Base-by-base conservation (phyloP, 192 early-diverging fungal species). In the Podila epigama region DNA sequence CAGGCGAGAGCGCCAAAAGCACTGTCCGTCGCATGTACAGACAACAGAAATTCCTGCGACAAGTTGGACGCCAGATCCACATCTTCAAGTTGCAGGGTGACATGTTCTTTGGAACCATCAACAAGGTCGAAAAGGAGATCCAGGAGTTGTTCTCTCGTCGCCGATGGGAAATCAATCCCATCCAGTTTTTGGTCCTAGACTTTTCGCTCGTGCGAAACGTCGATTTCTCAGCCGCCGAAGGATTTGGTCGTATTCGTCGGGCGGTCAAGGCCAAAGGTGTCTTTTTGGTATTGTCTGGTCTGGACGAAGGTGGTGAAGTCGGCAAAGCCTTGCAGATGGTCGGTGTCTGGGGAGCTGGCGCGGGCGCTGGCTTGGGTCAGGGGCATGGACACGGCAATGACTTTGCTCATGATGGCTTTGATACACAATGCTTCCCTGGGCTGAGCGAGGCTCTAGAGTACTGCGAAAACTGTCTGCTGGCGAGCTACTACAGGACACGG, bases 51-150 rank as follows among this genome's bases (percentile, higher is more conserved):
- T 97, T 95, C 63, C 75, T 99, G 63, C 89, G 91, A 58, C 82
- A 91, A 39, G 92, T 95, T 11, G 94, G 92, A 34, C 85, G 83
- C 12, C 94, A 96, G 68, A 96, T 97, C 58, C 90, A 92, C 60
- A 89, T 93, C 9, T 86, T 98, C 77, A 92, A 92, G 66, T 73
- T 98, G 53, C 96, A 99, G 79, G 93, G 97, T 22, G 97, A 97
- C 66, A 86, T 99, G 87, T 99, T 99, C 69, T 99, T 98, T 84
- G 97, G 96, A 42, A 96, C 96, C 1, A 93, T 96, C 64, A 91
- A 89, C 58, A 90, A 92, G 62, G 88, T 95, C 16, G 92, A 93
- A 61, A 84, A 82, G 20, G 85, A 82, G n/a, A 90, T 94, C 54
- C 87, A 87, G 51, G 81, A 84, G 27, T 79, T 90, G 52, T 82